A percentile compares a stretch with the other conserved stretches of the same genome.
Evolutionary conservation across 2,329 filamentous ascomycete genomes (phyloP).

Genomic region (Ilyonectria mors-panacis): DNA sequence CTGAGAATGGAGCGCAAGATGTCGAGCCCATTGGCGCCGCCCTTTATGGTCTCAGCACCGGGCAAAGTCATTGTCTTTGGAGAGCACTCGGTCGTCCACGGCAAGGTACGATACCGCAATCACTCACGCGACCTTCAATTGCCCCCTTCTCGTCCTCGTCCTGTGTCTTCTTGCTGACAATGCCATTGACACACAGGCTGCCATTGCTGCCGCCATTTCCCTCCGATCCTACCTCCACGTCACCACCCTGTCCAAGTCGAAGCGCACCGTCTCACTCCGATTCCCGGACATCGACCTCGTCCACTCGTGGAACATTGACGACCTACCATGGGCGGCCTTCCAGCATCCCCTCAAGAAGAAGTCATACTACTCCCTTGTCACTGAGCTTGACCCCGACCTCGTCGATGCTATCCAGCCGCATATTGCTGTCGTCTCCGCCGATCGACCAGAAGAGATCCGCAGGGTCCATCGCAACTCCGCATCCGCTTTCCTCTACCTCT

Average conservation of each 20-base stretch:
- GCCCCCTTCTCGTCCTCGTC: constrained; percentile 11
- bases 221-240: constrained; percentile 97
- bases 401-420: constrained; percentile 86
- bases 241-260: constrained; percentile 92
- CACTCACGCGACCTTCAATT: background rate
- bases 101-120: constrained; percentile 75
- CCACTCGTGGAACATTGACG: constrained; percentile 95
- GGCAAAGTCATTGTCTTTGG: constrained; percentile 99
- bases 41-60: constrained; percentile 98
- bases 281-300: constrained; percentile 93
- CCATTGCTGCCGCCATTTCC: constrained; percentile 95
- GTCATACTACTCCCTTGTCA: constrained; percentile 92
- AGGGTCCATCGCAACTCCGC: constrained; percentile 90
- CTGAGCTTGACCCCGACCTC: constrained; percentile 86
- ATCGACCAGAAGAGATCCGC: constrained; percentile 77
- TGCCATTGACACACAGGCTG: constrained; percentile 69
- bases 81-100: constrained; percentile 97
- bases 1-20: constrained; percentile 67
- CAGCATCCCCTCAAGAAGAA: constrained; percentile 89
- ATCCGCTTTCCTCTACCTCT: constrained; percentile 91
- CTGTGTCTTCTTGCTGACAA: constrained; percentile 35
- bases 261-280: constrained; percentile 86
- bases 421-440: constrained; percentile 78
- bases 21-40: constrained; percentile 80
- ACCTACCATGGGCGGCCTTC: constrained; percentile 89